Evolutionary conservation across 805 yeast genomes (phyloP), one percentile per base, ranked within the genome.

Genomic region (Peterozyma xylosa): DNA sequence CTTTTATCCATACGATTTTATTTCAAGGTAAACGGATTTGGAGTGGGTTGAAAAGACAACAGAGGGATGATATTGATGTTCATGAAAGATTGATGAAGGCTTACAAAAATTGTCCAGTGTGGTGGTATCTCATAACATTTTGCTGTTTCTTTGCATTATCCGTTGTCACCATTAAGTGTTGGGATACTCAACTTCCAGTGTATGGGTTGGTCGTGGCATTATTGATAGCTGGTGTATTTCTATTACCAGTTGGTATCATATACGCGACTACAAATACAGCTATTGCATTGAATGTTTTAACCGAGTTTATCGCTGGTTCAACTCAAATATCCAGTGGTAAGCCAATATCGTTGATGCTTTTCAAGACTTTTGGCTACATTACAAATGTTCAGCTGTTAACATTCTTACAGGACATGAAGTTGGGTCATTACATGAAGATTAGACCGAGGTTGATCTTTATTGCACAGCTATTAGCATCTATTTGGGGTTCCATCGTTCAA

Each of bases 21-120:
- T 81, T 75, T 63, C 82, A 80, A 53, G 75, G 82, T 42, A 63
- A 58, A 38, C 79, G 78, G 47, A 71, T 82, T 53, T 58, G 68
- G 62, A 59, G 56, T n/a, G 65, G 62, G 40, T 60, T 74, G 2
- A 54, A 54, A 39, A 65, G 68, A 48, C 54, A 52, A 33, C 54
- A 54, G 35, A 48, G 59, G 18, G 62, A 60, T 5, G 44, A 47
- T 6, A 50, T 63, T 9, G 61, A 66, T 21, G 70, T 68, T 10
- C 51, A 57, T 30, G 48, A 45, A 61, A 66, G 80, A 48, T 68
- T 80, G 47, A 80, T 82, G 82, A 55, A 52, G 38, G 64, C 60
- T 44, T 82, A 82, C 58, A 71, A 71, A 34, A 88, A 82, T 50
- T 86, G 80, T 16, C 93, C 95, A 1, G 84, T 79, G 50, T 78